A percentile compares a stretch with the other conserved stretches of the same genome.
Conservation (phyloP, 2,329 filamentous ascomycete genomes). For the Trichoderma pleuroti region DNA sequence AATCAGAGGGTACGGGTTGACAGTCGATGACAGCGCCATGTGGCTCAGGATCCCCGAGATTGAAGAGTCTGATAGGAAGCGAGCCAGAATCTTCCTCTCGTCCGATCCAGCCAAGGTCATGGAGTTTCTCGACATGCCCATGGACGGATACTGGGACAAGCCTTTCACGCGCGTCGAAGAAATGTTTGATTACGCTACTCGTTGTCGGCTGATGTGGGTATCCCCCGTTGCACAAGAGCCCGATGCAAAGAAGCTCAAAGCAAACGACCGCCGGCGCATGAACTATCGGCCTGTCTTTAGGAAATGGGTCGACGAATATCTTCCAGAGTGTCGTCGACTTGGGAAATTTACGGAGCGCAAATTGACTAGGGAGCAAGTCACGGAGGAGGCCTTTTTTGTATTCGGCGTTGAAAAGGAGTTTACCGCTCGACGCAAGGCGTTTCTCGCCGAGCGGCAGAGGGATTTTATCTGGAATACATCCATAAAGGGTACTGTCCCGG, state of each 20-base stretch:
- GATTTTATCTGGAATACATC: slow-evolving; percentile 44
- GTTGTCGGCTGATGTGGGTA: slow-evolving; percentile 57
- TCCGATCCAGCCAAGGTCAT: slow-evolving; percentile 54
- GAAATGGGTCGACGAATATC: slow-evolving; percentile 60
- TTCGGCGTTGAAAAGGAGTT: slow-evolving; percentile 51
- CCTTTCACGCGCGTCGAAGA: slow-evolving; percentile 54
- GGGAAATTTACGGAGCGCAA: slow-evolving; percentile 33
- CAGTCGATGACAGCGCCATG: slow-evolving; percentile 59
- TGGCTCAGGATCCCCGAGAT: slow-evolving; percentile 66
- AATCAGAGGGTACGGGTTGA: slow-evolving; percentile 64
- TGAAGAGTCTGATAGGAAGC: slow-evolving; percentile 55
- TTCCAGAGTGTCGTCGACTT: slow-evolving; percentile 48
- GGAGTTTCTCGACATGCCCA: slow-evolving; percentile 59
- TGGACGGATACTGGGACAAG: slow-evolving; percentile 42
- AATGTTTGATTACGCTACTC: slow-evolving; percentile 60
- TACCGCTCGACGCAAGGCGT: slow-evolving; percentile 38
- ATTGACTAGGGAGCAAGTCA: slow-evolving; percentile 43
- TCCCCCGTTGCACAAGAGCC: slow-evolving; percentile 26
- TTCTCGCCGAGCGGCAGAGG: slow-evolving; percentile 38
- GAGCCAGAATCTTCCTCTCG: slow-evolving; percentile 58
- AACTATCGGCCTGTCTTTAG: slow-evolving; percentile 54
- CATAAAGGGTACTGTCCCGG: slow-evolving; percentile 40
- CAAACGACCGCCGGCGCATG: slow-evolving; percentile 57
- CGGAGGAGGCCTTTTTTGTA: slow-evolving; percentile 48
- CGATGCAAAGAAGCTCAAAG: slow-evolving; percentile 40